Base-by-base conservation (phyloP, 2,329 filamentous ascomycete species). In the Pseudogymnoascus sp. region DNA sequence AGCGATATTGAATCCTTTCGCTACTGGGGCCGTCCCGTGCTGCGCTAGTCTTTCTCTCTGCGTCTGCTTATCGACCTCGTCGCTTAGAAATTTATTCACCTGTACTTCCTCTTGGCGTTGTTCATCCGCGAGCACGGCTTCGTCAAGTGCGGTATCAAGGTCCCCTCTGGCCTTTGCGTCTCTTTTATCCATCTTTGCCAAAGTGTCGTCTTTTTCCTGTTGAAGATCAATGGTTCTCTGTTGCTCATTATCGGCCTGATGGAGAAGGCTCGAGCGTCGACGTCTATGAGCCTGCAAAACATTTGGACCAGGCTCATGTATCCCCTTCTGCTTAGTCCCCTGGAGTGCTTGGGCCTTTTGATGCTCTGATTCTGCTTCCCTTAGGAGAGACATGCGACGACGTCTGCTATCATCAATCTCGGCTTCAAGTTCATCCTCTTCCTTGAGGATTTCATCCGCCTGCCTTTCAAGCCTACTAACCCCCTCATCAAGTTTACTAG, bases 401-500 rank as follows among this genome's bases (percentile, higher is more conserved):
- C 48, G 48, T 21, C 29, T 55, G 13, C 48, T 55, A 33, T 55
- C 29, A 55, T 55, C 48, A 33, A 55, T 55, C 10, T 55, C 48
- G n/a, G 48, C 48, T 33, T 55, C 48, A 55, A 55, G 48, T 29
- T 55, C 48, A 10, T 55, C 48, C 48, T 55, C 48, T 55, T 55
- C 12, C 15, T 18, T 55, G n/a, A 55, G 15, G 12, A 55, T 55
- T 55, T 33, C 48, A 55, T 55, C 48, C 9, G 48, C 48, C 29
- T 21, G 27, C 10, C 27, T 55, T 55, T 55, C 48, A 9, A 55
- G 9, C 29, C 7, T 33, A 4, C 48, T 55, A 29, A 55, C 15
- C 2, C 27, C 29, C 10, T 55, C n/a, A 55, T 55, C 48, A 21
- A 55, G 48, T 29, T 18, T 55, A 33, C 4, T 55, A 18, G 48